phyloP scores from a whole-genome alignment of 2,329 filamentous ascomycete species.

The Anthostomella pinea region DNA sequence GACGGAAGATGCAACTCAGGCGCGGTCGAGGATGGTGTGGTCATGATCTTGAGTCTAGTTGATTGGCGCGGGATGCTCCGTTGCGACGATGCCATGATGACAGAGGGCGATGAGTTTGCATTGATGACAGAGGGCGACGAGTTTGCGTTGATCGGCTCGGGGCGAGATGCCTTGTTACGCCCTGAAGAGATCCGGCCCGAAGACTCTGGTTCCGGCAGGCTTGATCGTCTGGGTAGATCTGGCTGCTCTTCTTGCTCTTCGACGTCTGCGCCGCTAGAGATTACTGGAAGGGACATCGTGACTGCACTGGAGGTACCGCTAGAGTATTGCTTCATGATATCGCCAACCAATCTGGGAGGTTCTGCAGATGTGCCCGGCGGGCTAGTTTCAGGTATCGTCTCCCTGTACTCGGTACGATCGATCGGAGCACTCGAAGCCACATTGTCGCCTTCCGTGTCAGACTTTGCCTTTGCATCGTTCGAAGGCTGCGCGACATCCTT shows the following conservation, averaged over 20 bases:
- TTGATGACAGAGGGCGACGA: constrained; percentile 25
- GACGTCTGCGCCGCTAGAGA: constrained; percentile 11
- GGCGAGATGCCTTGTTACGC: too few relatives aligned
- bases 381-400: constrained; percentile 33
- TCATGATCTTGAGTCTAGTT: constrained; percentile 13
- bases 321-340: constrained; percentile 20
- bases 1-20: constrained; percentile 12
- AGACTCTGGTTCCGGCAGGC: constrained; percentile 5
- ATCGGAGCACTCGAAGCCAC: constrained; percentile 7
- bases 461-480: constrained; percentile 2
- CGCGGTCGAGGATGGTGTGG: constrained; percentile 20
- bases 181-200: too few relatives aligned
- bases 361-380: constrained; percentile 23
- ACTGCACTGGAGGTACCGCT: constrained; percentile 18
- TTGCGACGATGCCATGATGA: constrained; percentile 26
- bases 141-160: constrained; percentile 2
- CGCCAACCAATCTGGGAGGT: constrained; percentile 20
- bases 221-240: constrained; percentile 4
- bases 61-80: constrained; percentile 18
- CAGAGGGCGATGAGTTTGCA: constrained; percentile 23
- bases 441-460: constrained; percentile 2
- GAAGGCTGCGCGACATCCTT: constrained; percentile 3
- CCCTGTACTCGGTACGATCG: constrained; percentile 19
- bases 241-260: constrained; percentile 10
- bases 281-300: constrained; percentile 19